Conservation (phyloP, 177 flowering plant species). For the Vitis hybrid region DNA sequence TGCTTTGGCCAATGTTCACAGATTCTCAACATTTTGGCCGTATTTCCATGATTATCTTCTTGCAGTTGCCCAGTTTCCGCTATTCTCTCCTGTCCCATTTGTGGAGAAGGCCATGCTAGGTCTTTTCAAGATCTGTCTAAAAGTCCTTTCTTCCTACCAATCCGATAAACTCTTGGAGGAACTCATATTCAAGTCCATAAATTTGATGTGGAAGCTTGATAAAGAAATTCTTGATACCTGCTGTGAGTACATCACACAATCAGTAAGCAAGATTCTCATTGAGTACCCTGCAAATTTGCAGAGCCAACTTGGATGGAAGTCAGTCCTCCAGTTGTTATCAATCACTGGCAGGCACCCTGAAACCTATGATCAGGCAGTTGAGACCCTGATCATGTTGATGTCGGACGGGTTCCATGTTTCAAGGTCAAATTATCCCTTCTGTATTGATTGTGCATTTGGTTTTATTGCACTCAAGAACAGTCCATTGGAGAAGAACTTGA, state of each 20-base stretch:
- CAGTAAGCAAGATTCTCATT: slow-evolving; percentile 49
- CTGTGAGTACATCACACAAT: slow-evolving; percentile 47
- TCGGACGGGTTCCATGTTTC: slow-evolving; percentile 52
- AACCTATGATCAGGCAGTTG: slow-evolving; percentile 68
- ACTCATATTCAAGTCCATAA: slow-evolving; percentile 78
- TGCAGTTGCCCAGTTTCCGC: slow-evolving; percentile 64
- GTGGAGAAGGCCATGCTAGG: slow-evolving; percentile 70
- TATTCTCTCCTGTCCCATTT: slow-evolving; percentile 82
- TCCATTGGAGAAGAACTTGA: slow-evolving; percentile 68
- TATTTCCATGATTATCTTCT: slow-evolving; percentile 64
- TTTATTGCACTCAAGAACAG: slow-evolving; percentile 69
- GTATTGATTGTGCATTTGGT: slow-evolving; percentile 77
- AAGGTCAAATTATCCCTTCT: slow-evolving; percentile 51
- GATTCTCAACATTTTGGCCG: slow-evolving; percentile 72
- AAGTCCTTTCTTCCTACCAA: slow-evolving; percentile 34
- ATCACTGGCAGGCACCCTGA: slow-evolving; percentile 68
- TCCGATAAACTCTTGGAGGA: slow-evolving; percentile 62
- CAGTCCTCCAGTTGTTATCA: slow-evolving; percentile 62
- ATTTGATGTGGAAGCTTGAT: slow-evolving; percentile 81
- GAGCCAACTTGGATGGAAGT: slow-evolving; percentile 75
- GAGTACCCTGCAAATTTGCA: slow-evolving; percentile 67
- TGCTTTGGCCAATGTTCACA: slow-evolving; percentile 46
- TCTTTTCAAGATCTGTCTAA: slow-evolving; percentile 59
- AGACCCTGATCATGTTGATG: slow-evolving; percentile 64
- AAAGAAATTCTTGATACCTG: slow-evolving; percentile 76